These are phyloP conservation scores for Suhomyces kilbournensis DNA, from an alignment of 805 yeast genomes.

Conservation along the genomic window DNA sequence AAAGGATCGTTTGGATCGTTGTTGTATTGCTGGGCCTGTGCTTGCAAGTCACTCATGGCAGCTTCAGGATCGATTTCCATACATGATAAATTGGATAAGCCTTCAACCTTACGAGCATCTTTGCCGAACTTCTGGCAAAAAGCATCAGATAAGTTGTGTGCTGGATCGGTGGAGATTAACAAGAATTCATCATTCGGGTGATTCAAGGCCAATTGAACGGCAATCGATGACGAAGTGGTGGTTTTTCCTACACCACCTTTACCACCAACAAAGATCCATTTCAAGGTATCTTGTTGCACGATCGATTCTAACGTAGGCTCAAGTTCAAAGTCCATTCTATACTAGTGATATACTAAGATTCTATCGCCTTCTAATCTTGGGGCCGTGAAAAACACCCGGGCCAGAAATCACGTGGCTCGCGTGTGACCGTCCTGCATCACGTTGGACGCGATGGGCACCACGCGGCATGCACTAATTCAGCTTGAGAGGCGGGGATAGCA, in stretches of 20 bases:
- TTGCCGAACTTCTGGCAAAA: conserved; percentile 98
- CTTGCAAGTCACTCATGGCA: conserved; percentile 79
- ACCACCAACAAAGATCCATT: conserved; percentile 99
- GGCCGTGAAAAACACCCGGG: not conserved
- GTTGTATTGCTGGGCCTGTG: conserved; percentile 55
- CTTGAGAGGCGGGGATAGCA: not conserved
- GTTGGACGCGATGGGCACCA: not conserved
- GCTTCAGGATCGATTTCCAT: conserved; percentile 99
- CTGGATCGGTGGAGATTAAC: conserved; percentile 96
- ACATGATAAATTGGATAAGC: conserved; percentile 83
- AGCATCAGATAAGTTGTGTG: conserved; percentile 96
- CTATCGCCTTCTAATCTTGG: not conserved
- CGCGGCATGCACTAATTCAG: not conserved
- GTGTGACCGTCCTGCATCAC: not conserved
- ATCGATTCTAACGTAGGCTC: conserved; percentile 73
- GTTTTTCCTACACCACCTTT: conserved; percentile 99
- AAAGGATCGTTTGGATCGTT: conserved; percentile 63
- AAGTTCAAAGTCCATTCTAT: conserved; percentile 53
- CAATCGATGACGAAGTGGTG: conserved; percentile 92
- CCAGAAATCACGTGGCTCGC: not conserved
- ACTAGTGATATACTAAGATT: not conserved
- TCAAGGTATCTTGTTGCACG: conserved; percentile 61
- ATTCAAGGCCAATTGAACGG: conserved; percentile 84
- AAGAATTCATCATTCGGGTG: conserved; percentile 80
- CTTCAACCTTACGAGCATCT: conserved; percentile 92